Percentiles rank a stretch among this genome's conserved stretches.
These are phyloP conservation scores for Paramecium primaurelia DNA, from an alignment of 73 alveolate genomes.

Conservation along the genomic window DNA sequence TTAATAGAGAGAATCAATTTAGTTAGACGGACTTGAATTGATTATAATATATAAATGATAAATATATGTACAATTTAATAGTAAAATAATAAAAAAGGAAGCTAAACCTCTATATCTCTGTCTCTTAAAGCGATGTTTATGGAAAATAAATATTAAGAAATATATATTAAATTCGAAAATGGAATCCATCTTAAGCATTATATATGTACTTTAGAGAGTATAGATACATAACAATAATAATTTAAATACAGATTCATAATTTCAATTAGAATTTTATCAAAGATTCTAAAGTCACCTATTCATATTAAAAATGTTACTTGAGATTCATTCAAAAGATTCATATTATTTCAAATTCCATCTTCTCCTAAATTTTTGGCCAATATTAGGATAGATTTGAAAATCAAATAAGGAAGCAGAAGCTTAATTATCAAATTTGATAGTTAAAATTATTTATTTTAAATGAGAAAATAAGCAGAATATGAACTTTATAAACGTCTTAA, in stretches of 20 bases:
- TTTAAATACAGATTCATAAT: not conserved
- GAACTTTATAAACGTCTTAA: slow-evolving; percentile 63
- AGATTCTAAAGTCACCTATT: no score
- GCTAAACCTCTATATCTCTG: not conserved
- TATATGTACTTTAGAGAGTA: not conserved
- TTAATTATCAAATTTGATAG: slow-evolving; percentile 89
- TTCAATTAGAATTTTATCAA: not conserved
- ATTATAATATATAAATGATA: not conserved
- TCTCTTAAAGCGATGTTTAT: not conserved
- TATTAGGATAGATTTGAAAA: slow-evolving; percentile 75
- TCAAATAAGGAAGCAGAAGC: slow-evolving; percentile 83
- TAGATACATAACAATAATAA: not conserved
- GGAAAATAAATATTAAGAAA: not conserved
- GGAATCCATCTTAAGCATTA: not conserved
- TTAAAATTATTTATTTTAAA: slow-evolving; percentile 91
- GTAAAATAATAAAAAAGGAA: not conserved
- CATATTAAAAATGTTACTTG: no score
- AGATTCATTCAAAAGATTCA: not conserved
- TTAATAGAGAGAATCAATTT: not conserved
- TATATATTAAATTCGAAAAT: not conserved
- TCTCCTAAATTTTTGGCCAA: slow-evolving; percentile 32
- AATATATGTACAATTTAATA: not conserved
- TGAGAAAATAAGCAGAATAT: slow-evolving; percentile 91
- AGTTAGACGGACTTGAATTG: not conserved
- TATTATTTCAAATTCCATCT: not conserved